phyloP scores from a whole-genome alignment of 495 filamentous ascomycete species.

The Neurospora sp. region DNA sequence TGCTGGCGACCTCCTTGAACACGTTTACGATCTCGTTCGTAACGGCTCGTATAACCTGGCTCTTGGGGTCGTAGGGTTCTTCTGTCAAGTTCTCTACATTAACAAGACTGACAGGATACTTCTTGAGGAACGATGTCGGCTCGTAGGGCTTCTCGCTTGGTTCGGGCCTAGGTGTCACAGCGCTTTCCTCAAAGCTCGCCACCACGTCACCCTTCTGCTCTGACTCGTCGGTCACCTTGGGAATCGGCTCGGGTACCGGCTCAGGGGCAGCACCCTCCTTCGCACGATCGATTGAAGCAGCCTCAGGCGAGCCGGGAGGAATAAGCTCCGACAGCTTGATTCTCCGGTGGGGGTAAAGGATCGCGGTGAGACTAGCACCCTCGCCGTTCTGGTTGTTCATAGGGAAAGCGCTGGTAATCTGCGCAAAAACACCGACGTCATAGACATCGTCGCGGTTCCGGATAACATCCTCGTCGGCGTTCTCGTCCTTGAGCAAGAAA shows the following conservation, averaged over 20 bases:
- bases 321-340: conserved; percentile 82
- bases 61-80: conserved; percentile 82
- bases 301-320: conserved; percentile 42
- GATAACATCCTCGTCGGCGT: conserved; percentile 83
- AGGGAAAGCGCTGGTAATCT: conserved; percentile 91
- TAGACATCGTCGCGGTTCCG: conserved; percentile 81
- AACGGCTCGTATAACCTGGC: conserved; percentile 73
- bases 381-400: conserved; percentile 54
- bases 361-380: conserved; percentile 68
- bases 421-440: conserved; percentile 92
- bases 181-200: conserved; percentile 88
- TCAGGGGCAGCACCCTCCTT: conserved; percentile 31
- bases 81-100: conserved; percentile 89
- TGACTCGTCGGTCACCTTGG: conserved; percentile 32
- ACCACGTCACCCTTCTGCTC: conserved; percentile 79
- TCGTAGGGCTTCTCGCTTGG: conserved; percentile 55
- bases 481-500: conserved; percentile 94
- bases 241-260: conserved; percentile 46
- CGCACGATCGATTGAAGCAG: conserved; percentile 5
- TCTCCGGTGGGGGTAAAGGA: conserved; percentile 90
- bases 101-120: conserved; percentile 83
- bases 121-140: conserved; percentile 80
- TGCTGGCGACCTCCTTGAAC: conserved; percentile 87
- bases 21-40: conserved; percentile 97
- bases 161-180: conserved; percentile 39